phyloP scores from a whole-genome alignment of 2,329 filamentous ascomycete genomes.

The Cadophora sp. region DNA sequence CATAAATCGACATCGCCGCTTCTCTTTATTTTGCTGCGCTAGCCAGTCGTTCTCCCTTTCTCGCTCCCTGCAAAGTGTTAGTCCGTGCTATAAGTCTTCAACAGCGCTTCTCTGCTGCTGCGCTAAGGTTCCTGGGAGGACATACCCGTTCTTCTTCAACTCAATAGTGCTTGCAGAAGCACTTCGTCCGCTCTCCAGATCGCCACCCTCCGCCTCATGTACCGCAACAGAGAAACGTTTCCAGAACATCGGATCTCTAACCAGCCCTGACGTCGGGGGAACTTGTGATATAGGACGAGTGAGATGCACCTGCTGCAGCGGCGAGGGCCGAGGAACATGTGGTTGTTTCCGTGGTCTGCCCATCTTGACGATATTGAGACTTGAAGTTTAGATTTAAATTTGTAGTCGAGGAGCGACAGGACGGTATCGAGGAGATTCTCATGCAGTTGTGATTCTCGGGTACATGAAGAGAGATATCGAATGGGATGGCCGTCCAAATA shows the following conservation, averaged over 20 bases:
- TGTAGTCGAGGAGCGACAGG: conserved; percentile 11
- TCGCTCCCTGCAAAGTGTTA: not conserved
- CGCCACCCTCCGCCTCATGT: conserved; percentile 39
- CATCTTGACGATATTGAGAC: not conserved
- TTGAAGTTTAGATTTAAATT: not conserved
- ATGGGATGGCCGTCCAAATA: not conserved
- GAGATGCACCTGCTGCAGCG: conserved; percentile 43
- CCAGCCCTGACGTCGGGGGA: conserved; percentile 36
- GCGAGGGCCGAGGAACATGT: conserved; percentile 40
- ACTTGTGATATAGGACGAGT: conserved; percentile 36
- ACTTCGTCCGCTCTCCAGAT: conserved; percentile 35
- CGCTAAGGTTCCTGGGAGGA: not conserved
- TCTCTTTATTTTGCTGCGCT: conserved; percentile 43
- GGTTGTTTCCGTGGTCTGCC: conserved; percentile 21
- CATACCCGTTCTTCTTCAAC: conserved; percentile 28
- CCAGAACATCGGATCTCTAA: conserved; percentile 46
- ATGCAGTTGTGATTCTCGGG: not conserved
- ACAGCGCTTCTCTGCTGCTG: not conserved
- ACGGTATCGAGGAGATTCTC: not conserved
- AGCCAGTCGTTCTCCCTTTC: conserved; percentile 43
- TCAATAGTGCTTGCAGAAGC: conserved; percentile 20
- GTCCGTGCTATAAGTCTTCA: not conserved
- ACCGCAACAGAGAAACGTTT: conserved; percentile 45
- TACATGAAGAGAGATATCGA: not conserved
- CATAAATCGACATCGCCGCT: conserved; percentile 39